A percentile compares a stretch with the other conserved stretches of the same genome.
Conservation (phyloP, 352 stramenopile genomes). For the Blastocystis sp. region DNA sequence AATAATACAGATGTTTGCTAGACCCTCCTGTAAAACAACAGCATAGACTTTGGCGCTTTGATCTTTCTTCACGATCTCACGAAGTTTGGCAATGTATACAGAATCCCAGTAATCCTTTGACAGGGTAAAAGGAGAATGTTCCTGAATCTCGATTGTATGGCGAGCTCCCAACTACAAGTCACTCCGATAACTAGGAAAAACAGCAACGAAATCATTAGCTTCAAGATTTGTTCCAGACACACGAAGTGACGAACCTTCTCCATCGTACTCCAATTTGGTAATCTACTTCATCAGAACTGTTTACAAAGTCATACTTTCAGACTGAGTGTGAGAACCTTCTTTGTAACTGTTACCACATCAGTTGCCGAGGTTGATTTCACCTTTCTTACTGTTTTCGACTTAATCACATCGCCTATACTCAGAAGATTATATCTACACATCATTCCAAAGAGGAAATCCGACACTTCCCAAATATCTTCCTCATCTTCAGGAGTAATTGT, state of each 20-base stretch:
- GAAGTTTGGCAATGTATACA: slow-evolving; percentile 37
- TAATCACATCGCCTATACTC: neutral
- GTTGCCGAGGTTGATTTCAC: slow-evolving; percentile 21
- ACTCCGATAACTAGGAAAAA: neutral
- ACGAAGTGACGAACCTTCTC: slow-evolving; percentile 28
- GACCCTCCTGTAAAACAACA: slow-evolving; percentile 16
- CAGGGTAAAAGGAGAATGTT: neutral
- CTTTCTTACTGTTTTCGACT: slow-evolving; percentile 19
- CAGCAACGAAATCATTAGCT: slow-evolving; percentile 30
- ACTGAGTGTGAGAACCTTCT: slow-evolving; percentile 20
- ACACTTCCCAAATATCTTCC: slow-evolving; percentile 55
- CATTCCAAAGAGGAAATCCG: neutral
- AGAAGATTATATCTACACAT: slow-evolving; percentile 39
- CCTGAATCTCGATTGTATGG: slow-evolving; percentile 21
- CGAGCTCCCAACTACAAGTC: slow-evolving; percentile 28
- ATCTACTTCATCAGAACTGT: neutral
- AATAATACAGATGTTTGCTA: slow-evolving; percentile 42
- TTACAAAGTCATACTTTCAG: neutral
- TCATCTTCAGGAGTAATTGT: slow-evolving; percentile 13
- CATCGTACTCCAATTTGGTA: slow-evolving; percentile 44
- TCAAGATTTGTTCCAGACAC: slow-evolving; percentile 14
- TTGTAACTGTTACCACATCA: slow-evolving; percentile 24
- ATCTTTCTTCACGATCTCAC: slow-evolving; percentile 17
- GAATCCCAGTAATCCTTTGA: slow-evolving; percentile 36
- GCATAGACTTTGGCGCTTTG: slow-evolving; percentile 25